Conservation (phyloP, 2,329 filamentous ascomycete species). For the Lasiodiplodia hormozganensis region DNA sequence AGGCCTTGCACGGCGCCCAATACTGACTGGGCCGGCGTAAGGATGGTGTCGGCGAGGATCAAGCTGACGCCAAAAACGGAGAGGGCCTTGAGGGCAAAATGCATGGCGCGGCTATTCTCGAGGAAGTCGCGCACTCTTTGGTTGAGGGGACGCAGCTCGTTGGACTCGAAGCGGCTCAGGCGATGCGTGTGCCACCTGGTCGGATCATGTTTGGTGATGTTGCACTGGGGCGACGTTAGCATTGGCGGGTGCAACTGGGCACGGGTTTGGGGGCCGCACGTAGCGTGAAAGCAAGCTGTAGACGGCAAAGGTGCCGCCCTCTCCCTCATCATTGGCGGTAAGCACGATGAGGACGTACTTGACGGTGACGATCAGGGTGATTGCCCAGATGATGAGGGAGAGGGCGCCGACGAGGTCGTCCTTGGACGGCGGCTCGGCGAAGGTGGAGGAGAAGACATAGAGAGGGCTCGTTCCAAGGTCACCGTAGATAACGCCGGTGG, state of each 20-base stretch:
- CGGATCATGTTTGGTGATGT: conserved; percentile 67
- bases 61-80: conserved; percentile 72
- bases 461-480: conserved; percentile 73
- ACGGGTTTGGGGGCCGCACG: conserved; percentile 43
- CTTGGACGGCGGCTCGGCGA: conserved; percentile 61
- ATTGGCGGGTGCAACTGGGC: too few species aligned
- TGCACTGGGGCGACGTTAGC: conserved; percentile 48
- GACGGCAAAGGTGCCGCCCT: conserved; percentile 73
- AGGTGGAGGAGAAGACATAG: conserved; percentile 75
- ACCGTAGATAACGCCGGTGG: conserved; percentile 71
- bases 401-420: conserved; percentile 69
- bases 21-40: conserved; percentile 74
- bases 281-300: conserved; percentile 68
- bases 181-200: conserved; percentile 58
- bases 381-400: conserved; percentile 72
- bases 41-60: conserved; percentile 71
- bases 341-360: conserved; percentile 74
- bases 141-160: conserved; percentile 62
- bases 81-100: conserved; percentile 64
- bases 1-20: conserved; percentile 71
- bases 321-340: conserved; percentile 72
- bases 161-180: conserved; percentile 65
- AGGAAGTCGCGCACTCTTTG: conserved; percentile 62
- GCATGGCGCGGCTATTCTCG: conserved; percentile 62
- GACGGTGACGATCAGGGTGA: conserved; percentile 72